These are phyloP conservation scores for Byssoonygena ceratinophila DNA, from an alignment of 2,329 filamentous ascomycete species.

Conservation along the genomic window DNA sequence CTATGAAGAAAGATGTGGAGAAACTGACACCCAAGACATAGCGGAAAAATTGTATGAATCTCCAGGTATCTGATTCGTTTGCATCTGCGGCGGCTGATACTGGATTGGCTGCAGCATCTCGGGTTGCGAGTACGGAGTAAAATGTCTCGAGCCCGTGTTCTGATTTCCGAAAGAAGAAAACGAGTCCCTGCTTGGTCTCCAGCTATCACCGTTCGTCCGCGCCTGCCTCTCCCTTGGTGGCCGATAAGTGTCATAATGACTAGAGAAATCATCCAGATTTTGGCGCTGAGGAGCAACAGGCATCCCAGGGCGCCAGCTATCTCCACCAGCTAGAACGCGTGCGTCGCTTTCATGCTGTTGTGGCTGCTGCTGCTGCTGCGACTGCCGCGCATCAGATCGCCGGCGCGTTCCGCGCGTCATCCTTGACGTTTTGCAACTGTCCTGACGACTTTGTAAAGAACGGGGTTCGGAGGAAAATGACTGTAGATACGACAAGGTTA, in stretches of 20 bases:
- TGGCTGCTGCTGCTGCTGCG: neutral
- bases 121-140: neutral
- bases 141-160: neutral
- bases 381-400: neutral
- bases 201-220: neutral
- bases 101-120: neutral
- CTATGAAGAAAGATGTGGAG: neutral
- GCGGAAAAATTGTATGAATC: neutral
- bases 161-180: neutral
- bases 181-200: neutral
- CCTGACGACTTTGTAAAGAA: neutral
- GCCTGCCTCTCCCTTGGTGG: neutral
- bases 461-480: neutral
- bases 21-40: neutral
- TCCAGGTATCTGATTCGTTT: neutral
- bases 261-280: neutral
- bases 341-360: slow-evolving; percentile 1
- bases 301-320: neutral
- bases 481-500: neutral
- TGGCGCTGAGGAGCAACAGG: neutral
- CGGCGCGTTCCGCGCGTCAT: neutral
- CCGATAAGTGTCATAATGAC: neutral
- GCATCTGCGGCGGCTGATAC: neutral
- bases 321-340: neutral
- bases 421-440: neutral